A percentile compares a stretch with the other conserved stretches of the same genome.
phyloP scores from a whole-genome alignment of 805 yeast genomes.

The Dipodascus geniculatus region DNA sequence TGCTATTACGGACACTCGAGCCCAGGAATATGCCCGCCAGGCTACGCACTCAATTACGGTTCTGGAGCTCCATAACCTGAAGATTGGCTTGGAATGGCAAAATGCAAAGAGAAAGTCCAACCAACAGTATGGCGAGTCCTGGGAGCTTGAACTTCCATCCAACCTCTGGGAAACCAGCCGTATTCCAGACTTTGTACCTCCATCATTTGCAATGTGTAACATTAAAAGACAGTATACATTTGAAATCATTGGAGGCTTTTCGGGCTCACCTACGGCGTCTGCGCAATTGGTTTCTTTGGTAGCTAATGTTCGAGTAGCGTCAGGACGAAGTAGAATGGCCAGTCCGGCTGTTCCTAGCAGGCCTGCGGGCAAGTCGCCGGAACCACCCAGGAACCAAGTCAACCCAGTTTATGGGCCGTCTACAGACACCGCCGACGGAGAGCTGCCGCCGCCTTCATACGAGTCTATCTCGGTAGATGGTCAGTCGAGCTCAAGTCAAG shows the following conservation, averaged over 20 bases:
- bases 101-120: conserved; percentile 1
- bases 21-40: conserved; percentile 16
- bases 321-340: conserved; percentile 8
- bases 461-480: too few relatives aligned
- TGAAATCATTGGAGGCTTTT: conserved; percentile 25
- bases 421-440: too few relatives aligned
- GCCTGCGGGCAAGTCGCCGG: too few relatives aligned
- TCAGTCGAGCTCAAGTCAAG: too few relatives aligned
- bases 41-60: conserved; percentile 14
- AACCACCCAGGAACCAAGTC: too few relatives aligned
- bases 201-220: conserved; percentile 47
- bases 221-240: conserved; percentile 35
- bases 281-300: conserved; percentile 11
- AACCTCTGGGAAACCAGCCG: conserved; percentile 28
- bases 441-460: too few relatives aligned
- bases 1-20: conserved; percentile 21
- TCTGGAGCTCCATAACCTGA: conserved; percentile 15
- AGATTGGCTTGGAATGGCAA: conserved; percentile 4
- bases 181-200: conserved; percentile 38
- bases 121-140: conserved; percentile 5
- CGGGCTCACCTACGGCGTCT: conserved; percentile 3
- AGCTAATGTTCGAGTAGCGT: conserved; percentile 9
- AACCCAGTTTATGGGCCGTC: too few relatives aligned
- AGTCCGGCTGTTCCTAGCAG: not conserved
- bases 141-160: conserved; percentile 12